Evolutionary conservation across 1,139 yeast species (phyloP).

Genomic region (Pichia cactophila): DNA sequence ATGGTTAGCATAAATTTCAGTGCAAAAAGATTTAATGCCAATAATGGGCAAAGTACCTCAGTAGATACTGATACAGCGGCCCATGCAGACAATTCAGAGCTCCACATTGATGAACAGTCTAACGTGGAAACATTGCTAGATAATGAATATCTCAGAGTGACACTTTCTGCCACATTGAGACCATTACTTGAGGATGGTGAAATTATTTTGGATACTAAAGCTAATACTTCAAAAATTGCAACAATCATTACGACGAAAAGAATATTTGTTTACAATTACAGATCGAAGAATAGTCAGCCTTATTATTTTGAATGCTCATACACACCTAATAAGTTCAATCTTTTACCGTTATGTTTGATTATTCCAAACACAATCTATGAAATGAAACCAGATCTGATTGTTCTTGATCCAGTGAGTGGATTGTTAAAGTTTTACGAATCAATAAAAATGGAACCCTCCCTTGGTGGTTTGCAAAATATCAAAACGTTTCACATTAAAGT

Average conservation of each 20-base stretch:
- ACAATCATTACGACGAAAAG: conserved; percentile 43
- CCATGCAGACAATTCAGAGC: not conserved
- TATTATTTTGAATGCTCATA: conserved; percentile 44
- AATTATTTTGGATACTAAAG: conserved; percentile 1
- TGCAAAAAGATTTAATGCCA: not conserved
- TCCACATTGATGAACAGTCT: conserved; percentile 1
- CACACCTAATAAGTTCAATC: conserved; percentile 22
- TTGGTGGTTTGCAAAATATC: conserved; percentile 35
- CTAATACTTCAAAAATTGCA: conserved; percentile 34
- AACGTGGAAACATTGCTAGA: conserved; percentile 36
- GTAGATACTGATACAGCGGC: not conserved
- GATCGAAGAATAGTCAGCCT: conserved; percentile 53
- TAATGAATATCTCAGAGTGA: conserved; percentile 52
- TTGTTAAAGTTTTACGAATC: conserved; percentile 56
- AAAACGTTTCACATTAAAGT: conserved; percentile 31
- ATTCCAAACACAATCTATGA: conserved; percentile 50
- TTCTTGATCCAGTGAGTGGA: conserved; percentile 51
- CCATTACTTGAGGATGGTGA: conserved; percentile 26
- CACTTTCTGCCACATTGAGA: conserved; percentile 43
- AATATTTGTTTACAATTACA: conserved; percentile 65
- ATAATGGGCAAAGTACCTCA: not conserved
- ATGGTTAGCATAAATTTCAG: not conserved
- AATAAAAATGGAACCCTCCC: conserved; percentile 30
- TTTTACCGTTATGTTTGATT: conserved; percentile 52
- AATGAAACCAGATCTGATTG: conserved; percentile 61